Percentiles rank a stretch among this genome's conserved stretches.
phyloP scores from a whole-genome alignment of 306 rosid species.

The Rosa persica region DNA sequence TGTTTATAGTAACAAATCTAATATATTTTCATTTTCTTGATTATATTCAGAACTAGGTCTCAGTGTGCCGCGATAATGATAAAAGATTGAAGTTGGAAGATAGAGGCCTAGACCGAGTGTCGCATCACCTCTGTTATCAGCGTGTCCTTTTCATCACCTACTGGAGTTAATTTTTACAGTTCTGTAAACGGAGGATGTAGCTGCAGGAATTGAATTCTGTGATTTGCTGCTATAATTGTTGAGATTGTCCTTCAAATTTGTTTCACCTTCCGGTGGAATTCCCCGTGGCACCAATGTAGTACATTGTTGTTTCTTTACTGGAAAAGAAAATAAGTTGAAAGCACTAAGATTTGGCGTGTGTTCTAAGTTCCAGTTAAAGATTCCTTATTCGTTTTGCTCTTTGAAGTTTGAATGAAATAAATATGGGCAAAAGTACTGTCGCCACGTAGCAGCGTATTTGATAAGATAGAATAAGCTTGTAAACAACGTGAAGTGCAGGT shows the following conservation, averaged over 20 bases:
- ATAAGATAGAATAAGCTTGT: constrained; percentile 6
- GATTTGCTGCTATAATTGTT: constrained; percentile 28
- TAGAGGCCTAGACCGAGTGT: constrained; percentile 27
- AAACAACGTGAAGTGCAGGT: constrained; percentile 37
- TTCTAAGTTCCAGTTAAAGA: background rate
- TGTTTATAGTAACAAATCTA: background rate
- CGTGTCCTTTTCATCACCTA: constrained; percentile 24
- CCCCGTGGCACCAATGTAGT: constrained; percentile 1
- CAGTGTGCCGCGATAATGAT: constrained; percentile 63
- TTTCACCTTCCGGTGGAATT: constrained; percentile 7
- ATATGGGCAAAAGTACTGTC: background rate
- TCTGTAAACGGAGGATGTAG: constrained; percentile 20
- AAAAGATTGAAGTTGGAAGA: constrained; percentile 32
- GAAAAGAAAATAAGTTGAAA: background rate
- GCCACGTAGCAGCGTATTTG: background rate
- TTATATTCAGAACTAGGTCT: constrained; percentile 69
- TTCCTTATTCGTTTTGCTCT: background rate
- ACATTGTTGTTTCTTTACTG: constrained; percentile 1
- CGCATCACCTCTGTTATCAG: constrained; percentile 22
- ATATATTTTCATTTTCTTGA: constrained; percentile 9
- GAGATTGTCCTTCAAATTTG: constrained; percentile 11
- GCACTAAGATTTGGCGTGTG: constrained; percentile 1
- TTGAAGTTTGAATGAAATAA: background rate
- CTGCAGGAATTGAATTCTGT: constrained; percentile 37
- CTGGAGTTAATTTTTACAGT: constrained; percentile 30